Evolutionary conservation across 768 basidiomycete species (phyloP), one percentile per base, ranked within the genome.

Genomic region (Pleurotus giganteus): DNA sequence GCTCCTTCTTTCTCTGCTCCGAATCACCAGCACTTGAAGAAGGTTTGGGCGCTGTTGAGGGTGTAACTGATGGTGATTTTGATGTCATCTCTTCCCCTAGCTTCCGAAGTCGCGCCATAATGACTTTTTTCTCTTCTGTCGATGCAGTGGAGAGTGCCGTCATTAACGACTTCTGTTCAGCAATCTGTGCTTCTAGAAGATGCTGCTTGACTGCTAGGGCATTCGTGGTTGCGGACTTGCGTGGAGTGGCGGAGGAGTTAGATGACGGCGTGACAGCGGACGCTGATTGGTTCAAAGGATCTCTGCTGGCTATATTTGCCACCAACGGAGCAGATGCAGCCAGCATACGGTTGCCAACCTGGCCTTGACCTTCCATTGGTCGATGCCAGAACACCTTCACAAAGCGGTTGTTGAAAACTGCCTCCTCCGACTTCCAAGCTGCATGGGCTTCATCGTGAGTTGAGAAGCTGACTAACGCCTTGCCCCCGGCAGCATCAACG

Each of bases 351-450:
- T 83, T 74, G 2, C 94, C 94, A 15, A 75, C 77, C 58, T 84
- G 85, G 6, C 94, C 94, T 62, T 94, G 90, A 0, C 95, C 94
- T 52, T 90, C 91, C 84, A 94, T 83, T 5, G 93, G 94, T 55
- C 89, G 80, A 71, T 96, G 93, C 94, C 95, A 97, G 63, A 96
- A 92, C 29, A 97, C 79, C 70, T 95, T 96, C 60, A 97, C 94
- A 67, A 97, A 97, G 47, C 95, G 84, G 62, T 94, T 95, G 9
- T 84, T 85, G 64, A 97, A 97, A 12, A 97, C 88, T n/a, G 94
- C 93, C 58, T 96, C 93, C 69, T 95, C 91, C 23, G 86, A 85
- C 68, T 91, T 91, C 90, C 94, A 94, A 1, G 95, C 95, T 11
- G 83, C 81, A 63, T 88, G 84, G 0, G 95, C 95, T 63, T 94